These are phyloP conservation scores for Beauveria sp. DNA, from an alignment of 2,329 filamentous ascomycete species.

Conservation along the genomic window DNA sequence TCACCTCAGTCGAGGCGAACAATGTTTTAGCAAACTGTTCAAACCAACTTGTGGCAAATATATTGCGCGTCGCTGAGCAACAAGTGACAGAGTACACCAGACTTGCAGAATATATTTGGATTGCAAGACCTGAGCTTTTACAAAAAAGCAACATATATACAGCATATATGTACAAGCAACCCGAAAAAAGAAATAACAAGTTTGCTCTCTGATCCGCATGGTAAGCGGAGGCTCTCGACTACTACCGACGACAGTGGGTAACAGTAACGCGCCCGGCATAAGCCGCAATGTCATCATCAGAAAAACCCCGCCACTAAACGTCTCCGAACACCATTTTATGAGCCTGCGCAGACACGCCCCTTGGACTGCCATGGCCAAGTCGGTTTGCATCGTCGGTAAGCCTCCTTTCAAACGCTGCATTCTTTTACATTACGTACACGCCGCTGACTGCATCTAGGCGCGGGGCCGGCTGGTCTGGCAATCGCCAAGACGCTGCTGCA, in stretches of 20 bases:
- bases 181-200: no score
- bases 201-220: no score
- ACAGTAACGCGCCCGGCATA: not conserved
- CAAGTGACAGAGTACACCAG: no score
- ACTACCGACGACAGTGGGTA: not conserved
- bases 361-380: conserved; percentile 26
- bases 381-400: conserved; percentile 33
- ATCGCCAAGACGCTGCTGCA: conserved; percentile 66
- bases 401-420: not conserved
- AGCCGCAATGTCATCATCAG: not conserved
- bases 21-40: no score
- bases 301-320: not conserved
- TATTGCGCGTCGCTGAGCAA: no score
- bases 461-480: conserved; percentile 60
- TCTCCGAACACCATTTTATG: conserved; percentile 1
- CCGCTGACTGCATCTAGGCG: conserved; percentile 37
- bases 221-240: not conserved
- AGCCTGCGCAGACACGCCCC: conserved; percentile 6
- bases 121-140: no score
- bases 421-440: not conserved
- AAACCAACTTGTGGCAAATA: no score
- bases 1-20: no score
- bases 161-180: no score
- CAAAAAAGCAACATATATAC: no score
- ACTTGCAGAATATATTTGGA: no score